Percentiles rank a stretch among this genome's conserved stretches.
phyloP scores from a whole-genome alignment of 805 yeast species.

The Schwanniomyces yamadae region DNA sequence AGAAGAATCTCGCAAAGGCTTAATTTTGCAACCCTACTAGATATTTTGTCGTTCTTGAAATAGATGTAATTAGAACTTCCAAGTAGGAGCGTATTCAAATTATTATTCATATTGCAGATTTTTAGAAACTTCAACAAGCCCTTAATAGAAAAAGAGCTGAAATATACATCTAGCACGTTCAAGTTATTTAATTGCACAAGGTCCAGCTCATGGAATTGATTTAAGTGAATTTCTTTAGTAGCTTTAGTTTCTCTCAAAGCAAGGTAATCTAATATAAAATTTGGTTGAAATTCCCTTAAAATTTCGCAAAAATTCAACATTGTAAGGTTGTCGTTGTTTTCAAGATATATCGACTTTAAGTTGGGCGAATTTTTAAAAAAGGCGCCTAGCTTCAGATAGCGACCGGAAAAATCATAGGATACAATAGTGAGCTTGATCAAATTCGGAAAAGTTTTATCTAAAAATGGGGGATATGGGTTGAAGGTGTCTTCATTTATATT shows the following conservation, averaged over 20 bases:
- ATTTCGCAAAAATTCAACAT: slow-evolving; percentile 27
- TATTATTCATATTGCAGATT: slow-evolving; percentile 27
- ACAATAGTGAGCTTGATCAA: slow-evolving; percentile 27
- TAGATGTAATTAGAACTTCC: slow-evolving; percentile 33
- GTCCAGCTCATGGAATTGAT: slow-evolving; percentile 23
- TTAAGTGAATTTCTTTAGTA: slow-evolving; percentile 20
- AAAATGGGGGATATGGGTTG: slow-evolving; percentile 25
- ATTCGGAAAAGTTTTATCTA: slow-evolving; percentile 19
- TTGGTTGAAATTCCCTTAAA: slow-evolving; percentile 27
- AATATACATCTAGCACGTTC: slow-evolving; percentile 36
- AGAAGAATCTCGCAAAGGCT: slow-evolving; percentile 17
- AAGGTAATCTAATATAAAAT: slow-evolving; percentile 23
- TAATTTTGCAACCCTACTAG: slow-evolving; percentile 10
- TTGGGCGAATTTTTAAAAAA: slow-evolving; percentile 19
- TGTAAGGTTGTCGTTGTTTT: slow-evolving; percentile 31
- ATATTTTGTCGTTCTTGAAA: slow-evolving; percentile 22
- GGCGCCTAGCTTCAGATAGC: slow-evolving; percentile 25
- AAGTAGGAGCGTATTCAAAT: slow-evolving; percentile 30
- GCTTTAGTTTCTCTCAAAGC: slow-evolving; percentile 30
- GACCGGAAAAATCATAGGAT: slow-evolving; percentile 30
- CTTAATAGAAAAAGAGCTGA: slow-evolving; percentile 39
- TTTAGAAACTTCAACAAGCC: slow-evolving; percentile 40
- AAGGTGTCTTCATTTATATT: slow-evolving; percentile 15
- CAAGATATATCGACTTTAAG: slow-evolving; percentile 26
- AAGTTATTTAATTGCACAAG: slow-evolving; percentile 23